Conservation (phyloP, 495 filamentous ascomycete species). For the Trichodelitschia bisporula region DNA sequence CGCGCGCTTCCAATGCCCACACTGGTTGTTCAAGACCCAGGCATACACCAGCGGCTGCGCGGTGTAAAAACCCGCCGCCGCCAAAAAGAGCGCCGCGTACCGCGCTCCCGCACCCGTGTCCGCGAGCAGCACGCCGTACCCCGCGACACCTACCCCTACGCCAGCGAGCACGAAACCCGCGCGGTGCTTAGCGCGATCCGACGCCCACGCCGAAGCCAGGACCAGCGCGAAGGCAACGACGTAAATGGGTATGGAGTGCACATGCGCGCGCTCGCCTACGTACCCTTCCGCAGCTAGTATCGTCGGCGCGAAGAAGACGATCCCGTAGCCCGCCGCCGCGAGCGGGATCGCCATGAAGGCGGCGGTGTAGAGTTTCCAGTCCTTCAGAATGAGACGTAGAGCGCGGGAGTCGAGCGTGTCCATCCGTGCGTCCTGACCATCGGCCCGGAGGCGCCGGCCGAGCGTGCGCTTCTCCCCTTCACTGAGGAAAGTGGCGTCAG, state of each 20-base stretch:
- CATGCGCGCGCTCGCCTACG: slow-evolving; percentile 21
- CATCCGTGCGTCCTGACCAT: slow-evolving; percentile 41
- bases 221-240: slow-evolving; percentile 19
- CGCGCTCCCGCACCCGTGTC: slow-evolving; percentile 10
- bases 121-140: slow-evolving; percentile 16
- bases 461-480: slow-evolving; percentile 57
- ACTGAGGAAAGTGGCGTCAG: slow-evolving; percentile 38
- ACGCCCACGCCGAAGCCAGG: slow-evolving; percentile 15
- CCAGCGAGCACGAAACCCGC: slow-evolving; percentile 15
- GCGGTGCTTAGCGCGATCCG: slow-evolving; percentile 13
- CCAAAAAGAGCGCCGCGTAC: slow-evolving; percentile 19
- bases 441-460: slow-evolving; percentile 42
- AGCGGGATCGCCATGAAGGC: slow-evolving; percentile 80
- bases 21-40: slow-evolving; percentile 87
- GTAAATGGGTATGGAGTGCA: slow-evolving; percentile 23
- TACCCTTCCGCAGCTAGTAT: slow-evolving; percentile 22
- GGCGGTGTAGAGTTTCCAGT: slow-evolving; percentile 43
- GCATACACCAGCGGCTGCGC: slow-evolving; percentile 71
- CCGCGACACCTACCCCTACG: slow-evolving; percentile 20
- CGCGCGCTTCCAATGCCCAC: slow-evolving; percentile 60
- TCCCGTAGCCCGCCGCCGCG: slow-evolving; percentile 66
- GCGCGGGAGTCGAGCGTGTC: slow-evolving; percentile 36
- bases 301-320: slow-evolving; percentile 46
- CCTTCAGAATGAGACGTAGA: slow-evolving; percentile 44
- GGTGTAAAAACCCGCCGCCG: slow-evolving; percentile 20